Base-by-base conservation (phyloP, 176 grass and related monocot species). In the Carex kokanica region DNA sequence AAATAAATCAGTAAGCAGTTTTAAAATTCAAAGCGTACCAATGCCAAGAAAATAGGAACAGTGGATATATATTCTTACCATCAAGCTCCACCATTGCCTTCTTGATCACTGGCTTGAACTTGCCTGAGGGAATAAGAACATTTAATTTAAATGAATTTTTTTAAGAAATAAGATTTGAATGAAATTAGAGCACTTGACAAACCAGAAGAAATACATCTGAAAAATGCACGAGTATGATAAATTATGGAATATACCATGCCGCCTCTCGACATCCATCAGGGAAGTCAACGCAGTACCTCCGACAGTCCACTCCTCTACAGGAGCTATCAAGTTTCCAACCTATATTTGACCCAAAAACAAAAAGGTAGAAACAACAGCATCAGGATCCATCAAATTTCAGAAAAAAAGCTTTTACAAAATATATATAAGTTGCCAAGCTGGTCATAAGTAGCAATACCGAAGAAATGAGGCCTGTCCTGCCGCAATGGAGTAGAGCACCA, bases 71-170 rank as follows among this genome's bases (percentile, higher is more conserved):
- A 9, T 84, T 62, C 51, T 24, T 87, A 99, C 97, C 97, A 63
- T 99, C 93, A 91, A 99, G 97, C 81, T 99, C 97, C 36, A 99
- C 97, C 97, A 99, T 99, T 78, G 97, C 97, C 88, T 99, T 99
- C 89, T 99, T 99, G 83, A 99, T 99, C 74, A 99, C 93, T 83
- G 93, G 97, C 86, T 99, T 99, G 91, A 88, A 90, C 83, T 99
- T 95, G 81, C 93, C 97, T 99, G 86, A 53, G 47, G 57, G 21
- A 41, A 36, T 74, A 54, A 17, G 83, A 69, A 20, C 84, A 43
- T 75, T 70, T 74, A 31, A 23, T 54, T 4, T 52, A 25, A 54
- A 27, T 14, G 5, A 75, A 29, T 8, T 8, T 27, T 25, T 55
- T 77, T 73, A 8, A 54, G 49, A 54, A 74, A 31, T 77, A 25